Percentiles rank a stretch among this genome's conserved stretches.
Conservation (phyloP, 108 stramenopile species). For the Epithemia pelagica region DNA sequence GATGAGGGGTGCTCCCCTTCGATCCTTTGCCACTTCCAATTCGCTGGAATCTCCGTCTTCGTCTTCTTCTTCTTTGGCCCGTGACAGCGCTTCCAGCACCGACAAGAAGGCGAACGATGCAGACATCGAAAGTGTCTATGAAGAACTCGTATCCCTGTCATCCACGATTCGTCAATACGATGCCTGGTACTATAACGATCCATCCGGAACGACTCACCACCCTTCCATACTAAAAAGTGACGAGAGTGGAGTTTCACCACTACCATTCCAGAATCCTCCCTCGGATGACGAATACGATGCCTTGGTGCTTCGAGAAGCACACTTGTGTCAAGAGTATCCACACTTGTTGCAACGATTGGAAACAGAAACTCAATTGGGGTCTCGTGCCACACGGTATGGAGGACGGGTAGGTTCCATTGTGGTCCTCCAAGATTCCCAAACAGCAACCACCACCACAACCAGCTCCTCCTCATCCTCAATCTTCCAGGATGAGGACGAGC, state of each 20-base stretch:
- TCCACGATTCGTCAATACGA: constrained; percentile 47
- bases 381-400: constrained; percentile 51
- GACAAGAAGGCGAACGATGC: background rate
- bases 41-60: too few relatives aligned
- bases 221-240: too few relatives aligned
- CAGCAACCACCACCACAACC: background rate
- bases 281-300: constrained; percentile 82
- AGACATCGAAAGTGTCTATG: constrained; percentile 18
- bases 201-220: background rate
- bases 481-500: background rate
- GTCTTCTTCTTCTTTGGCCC: too few relatives aligned
- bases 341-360: constrained; percentile 36
- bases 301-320: constrained; percentile 63
- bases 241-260: too few relatives aligned
- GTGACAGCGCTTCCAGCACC: background rate
- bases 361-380: constrained; percentile 53
- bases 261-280: too few relatives aligned
- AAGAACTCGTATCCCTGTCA: constrained; percentile 43
- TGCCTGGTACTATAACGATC: constrained; percentile 36
- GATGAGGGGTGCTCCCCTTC: too few relatives aligned
- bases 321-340: constrained; percentile 54
- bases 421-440: background rate
- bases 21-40: too few relatives aligned
- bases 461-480: background rate
- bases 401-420: constrained; percentile 62